Evolutionary conservation across 768 basidiomycete species (phyloP), one percentile per base, ranked within the genome.

Genomic region (Rhizopogon vesiculosus): DNA sequence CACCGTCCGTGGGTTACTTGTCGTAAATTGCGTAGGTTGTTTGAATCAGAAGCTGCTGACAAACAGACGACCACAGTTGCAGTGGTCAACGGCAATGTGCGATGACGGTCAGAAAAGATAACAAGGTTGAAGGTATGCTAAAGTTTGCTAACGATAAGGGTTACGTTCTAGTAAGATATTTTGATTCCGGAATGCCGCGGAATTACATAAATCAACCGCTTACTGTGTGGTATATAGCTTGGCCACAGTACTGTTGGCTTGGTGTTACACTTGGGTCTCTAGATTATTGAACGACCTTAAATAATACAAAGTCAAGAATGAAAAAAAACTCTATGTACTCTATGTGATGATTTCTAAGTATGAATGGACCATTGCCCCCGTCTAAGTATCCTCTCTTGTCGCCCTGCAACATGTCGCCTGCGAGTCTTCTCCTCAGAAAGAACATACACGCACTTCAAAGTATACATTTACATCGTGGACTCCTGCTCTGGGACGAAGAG

Each of bases 401-500:
- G 13, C 18, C 42, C 10, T 43, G 22, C 44, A 35, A 13, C 35
- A 35, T 13, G 35, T 10, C 10, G 13, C 12, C 35, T 38, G 13
- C 12, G 35, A 10, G 10, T 12, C 12, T 9, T 33, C 3, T 9
- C 3, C 9, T 10, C 42, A 13, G 12, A 42, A 42, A 18, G 0
- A 28, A 25, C 7, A 6, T 25, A 44, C 22, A 42, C 18, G 8
- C 44, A 29, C 7, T 25, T 28, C 4, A 28, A 45, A 25, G 18
- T 9, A 10, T 12, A 19, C 19, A n/a, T n/a, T 45, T 46, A 42
- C 45, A 54, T 61, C 10, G 19, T 4, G 5, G 51, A 1, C 9
- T 58, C 54, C 54, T 67, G 70, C 35, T 56, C 57, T 0, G 83
- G 86, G 1, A 86, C 76, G 61, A 87, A 79, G 2, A 87, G 64